Evolutionary conservation across 2,329 filamentous ascomycete species (phyloP), one percentile per base, ranked within the genome.

Genomic region (Clarireedia paspali): DNA sequence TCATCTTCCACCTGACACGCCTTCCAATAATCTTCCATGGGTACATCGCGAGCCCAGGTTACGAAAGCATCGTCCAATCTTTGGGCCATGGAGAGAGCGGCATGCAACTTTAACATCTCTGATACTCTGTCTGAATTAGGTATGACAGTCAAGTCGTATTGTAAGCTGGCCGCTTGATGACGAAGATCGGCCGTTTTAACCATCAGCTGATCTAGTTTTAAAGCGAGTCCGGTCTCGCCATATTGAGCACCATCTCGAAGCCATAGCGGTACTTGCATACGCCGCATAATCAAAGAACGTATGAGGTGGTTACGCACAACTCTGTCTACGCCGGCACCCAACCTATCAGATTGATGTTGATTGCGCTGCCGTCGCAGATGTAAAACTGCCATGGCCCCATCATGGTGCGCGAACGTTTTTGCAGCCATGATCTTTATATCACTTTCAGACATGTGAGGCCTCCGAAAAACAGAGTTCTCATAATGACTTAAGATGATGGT

Each of bases 401-500:
- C 50, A 47, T 54, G 50, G 26, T 56, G 53, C 17, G 40, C 34
- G 14, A 53, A 57, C 36, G 40, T 51, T 48, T 47, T 52, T 24
- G 49, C 50, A 47, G 55, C 55, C 40, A 58, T 34, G 20, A 23
- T 24, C 46, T 38, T 9, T n/a, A 50, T 9, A 15, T 30, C 17
- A 50, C 20, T 17, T 14, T 47, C 45, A 27, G n/a, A n/a, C 5
- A 20, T 15, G 6, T 24, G 14, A 24, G n/a, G 10, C 45, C 7
- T 47, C 23, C 26, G n/a, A n/a, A 47, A 15, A 6, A 47, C 20
- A 9, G 45, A 47, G n/a, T 47, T 47, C 23, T 58, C 58, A 42
- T 60, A 60, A 30, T 45, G 56, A 27, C 56, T 56, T 17, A 60
- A 24, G 7, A 60, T 47, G 38, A 58, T 56, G 6, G 50, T 47